These are phyloP conservation scores for Aegilops sharonensis DNA, from an alignment of 176 grass and related monocot genomes.

Conservation along the genomic window DNA sequence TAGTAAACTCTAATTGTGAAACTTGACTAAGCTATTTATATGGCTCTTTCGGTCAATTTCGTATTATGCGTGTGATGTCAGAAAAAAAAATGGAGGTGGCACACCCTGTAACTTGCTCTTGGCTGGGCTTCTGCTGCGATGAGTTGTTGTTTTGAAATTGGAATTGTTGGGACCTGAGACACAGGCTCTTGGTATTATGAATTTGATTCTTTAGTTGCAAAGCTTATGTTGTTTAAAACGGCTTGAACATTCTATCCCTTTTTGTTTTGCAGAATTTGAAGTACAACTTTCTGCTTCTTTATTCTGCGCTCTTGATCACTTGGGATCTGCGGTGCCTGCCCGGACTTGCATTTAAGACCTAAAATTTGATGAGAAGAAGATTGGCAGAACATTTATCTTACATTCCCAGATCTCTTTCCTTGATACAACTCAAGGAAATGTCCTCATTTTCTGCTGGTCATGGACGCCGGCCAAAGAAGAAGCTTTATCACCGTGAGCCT, in stretches of 20 bases:
- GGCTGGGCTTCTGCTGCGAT: background rate
- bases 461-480: slow-evolving; percentile 70
- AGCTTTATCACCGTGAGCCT: slow-evolving; percentile 73
- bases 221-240: background rate
- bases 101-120: background rate
- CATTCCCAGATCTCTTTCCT: slow-evolving; percentile 2
- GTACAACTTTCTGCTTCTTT: background rate
- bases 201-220: background rate
- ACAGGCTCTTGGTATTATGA: background rate
- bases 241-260: background rate
- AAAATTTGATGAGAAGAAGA: slow-evolving; percentile 9
- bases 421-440: slow-evolving; percentile 43
- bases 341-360: background rate
- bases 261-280: slow-evolving; percentile 25
- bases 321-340: background rate
- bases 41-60: background rate
- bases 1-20: too few relatives aligned
- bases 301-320: background rate
- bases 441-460: slow-evolving; percentile 51
- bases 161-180: background rate
- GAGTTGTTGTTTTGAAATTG: background rate
- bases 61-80: background rate
- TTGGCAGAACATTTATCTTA: background rate
- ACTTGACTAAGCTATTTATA: background rate
- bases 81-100: background rate